Evolutionary conservation across 2,329 filamentous ascomycete species (phyloP), one percentile per base, ranked within the genome.

Genomic region (Cladosporium velox): DNA sequence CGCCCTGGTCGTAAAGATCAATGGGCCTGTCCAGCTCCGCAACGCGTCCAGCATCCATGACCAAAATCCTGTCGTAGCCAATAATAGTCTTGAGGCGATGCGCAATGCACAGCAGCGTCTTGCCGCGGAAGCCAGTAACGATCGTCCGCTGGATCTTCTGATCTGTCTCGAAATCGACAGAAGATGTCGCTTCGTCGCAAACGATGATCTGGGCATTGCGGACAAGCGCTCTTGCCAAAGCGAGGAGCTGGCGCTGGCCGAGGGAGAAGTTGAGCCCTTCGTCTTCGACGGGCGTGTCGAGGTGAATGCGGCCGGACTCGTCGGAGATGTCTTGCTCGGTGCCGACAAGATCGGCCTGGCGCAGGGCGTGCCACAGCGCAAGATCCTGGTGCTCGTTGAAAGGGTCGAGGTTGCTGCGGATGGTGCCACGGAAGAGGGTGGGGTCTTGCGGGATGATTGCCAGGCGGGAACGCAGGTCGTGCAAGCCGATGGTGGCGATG

Each of bases 241-340:
- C 95, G 91, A 98, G 96, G 59, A 98, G 87, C 79, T 98, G 95
- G 3, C 95, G 88, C 80, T 98, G 94, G 7, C 94, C 94, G 11
- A 98, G 88, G 0, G 92, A 96, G 82, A 97, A 97, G 79, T 98
- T 98, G 68, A 97, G 85, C 0, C 95, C 95, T 80, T 97, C 94
- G 76, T 98, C 95, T 72, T 97, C 93, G 2, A 98, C 94, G 1
- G 87, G 75, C 18, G 86, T 90, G 78, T 98, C 94, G 26, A 99
- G 89, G 70, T 92, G 88, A 67, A 97, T 90, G 65, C 91, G 88
- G 78, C 78, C n/a, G 79, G 80, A 78, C 15, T 71, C 72, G 65
- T 84, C 79, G 12, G 79, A 76, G 57, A 83, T 80, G 14, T 76
- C 73, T 32, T 79, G 77, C 11, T 87, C 84, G 2, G 78, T 78